A percentile compares a stretch with the other conserved stretches of the same genome.
phyloP scores from a whole-genome alignment of 208 protist genomes.

The Wallacemonas sp. region DNA sequence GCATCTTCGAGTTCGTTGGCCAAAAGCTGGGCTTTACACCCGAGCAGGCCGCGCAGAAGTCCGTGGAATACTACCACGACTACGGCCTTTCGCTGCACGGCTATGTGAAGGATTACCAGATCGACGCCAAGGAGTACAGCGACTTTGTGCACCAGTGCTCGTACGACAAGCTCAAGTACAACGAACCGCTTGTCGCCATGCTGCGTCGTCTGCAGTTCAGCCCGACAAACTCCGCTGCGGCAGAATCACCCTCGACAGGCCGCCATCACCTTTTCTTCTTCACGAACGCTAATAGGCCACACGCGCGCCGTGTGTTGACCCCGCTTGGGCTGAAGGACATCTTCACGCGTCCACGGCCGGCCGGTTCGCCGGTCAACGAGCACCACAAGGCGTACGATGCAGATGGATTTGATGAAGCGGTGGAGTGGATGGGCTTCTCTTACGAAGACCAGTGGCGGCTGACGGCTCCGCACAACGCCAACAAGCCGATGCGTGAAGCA shows the following conservation, averaged over 20 bases:
- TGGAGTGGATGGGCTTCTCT: constrained; percentile 52
- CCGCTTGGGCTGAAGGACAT: constrained; percentile 43
- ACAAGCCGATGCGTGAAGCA: constrained; percentile 64
- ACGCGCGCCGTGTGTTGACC: constrained; percentile 49
- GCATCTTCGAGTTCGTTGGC: constrained; percentile 42
- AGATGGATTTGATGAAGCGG: constrained; percentile 25
- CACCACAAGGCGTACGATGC: constrained; percentile 23
- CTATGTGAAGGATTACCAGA: constrained; percentile 46
- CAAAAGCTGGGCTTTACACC: constrained; percentile 22
- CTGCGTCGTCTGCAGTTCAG: constrained; percentile 39
- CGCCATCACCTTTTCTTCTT: constrained; percentile 69
- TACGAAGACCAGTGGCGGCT: constrained; percentile 81
- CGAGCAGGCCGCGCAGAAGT: constrained; percentile 32
- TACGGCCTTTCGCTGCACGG: constrained; percentile 68
- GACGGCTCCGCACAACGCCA: constrained; percentile 47
- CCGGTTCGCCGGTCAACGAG: constrained; percentile 23
- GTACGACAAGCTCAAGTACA: constrained; percentile 42
- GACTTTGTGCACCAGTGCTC: constrained; percentile 71
- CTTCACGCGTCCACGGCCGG: constrained; percentile 29
- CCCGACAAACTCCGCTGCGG: not conserved
- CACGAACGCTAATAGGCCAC: constrained; percentile 59
- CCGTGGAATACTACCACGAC: constrained; percentile 35
- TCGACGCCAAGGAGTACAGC: constrained; percentile 58
- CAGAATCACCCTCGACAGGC: not conserved
- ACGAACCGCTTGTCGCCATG: constrained; percentile 43